Percentiles rank a stretch among this genome's conserved stretches.
phyloP scores from a whole-genome alignment of 2,329 filamentous ascomycete genomes.

The Stagonosporopsis chrysanthemi region DNA sequence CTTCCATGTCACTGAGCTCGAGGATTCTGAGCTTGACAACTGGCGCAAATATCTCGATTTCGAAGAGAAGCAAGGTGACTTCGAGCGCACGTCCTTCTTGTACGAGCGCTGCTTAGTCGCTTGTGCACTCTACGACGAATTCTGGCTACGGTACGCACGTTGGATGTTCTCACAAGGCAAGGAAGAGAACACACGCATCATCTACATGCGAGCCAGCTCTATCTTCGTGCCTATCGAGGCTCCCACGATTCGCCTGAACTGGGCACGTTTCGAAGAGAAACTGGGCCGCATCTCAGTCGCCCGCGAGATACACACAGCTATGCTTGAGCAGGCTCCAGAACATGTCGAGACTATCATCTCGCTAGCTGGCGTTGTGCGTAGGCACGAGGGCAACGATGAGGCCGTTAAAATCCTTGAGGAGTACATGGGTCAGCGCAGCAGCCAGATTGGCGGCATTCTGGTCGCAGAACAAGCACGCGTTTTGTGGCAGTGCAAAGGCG shows the following conservation, averaged over 20 bases:
- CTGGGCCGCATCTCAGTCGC: conserved; percentile 78
- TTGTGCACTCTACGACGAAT: conserved; percentile 94
- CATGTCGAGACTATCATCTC: conserved; percentile 89
- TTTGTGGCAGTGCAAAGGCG: conserved; percentile 86
- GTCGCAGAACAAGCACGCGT: conserved; percentile 88
- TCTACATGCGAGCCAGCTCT: conserved; percentile 86
- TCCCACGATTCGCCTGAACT: conserved; percentile 84
- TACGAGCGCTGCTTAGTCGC: conserved; percentile 95
- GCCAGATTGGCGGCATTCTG: conserved; percentile 83
- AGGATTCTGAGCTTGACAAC: conserved; percentile 82
- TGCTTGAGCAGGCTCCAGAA: conserved; percentile 77
- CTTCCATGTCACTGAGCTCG: conserved; percentile 93
- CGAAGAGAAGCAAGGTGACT: conserved; percentile 85
- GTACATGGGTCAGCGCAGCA: conserved; percentile 76
- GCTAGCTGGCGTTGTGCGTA: conserved; percentile 83
- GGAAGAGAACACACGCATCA: conserved; percentile 88
- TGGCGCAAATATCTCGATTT: conserved; percentile 98
- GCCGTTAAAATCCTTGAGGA: conserved; percentile 84
- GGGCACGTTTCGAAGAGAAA: conserved; percentile 94
- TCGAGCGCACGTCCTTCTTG: conserved; percentile 76
- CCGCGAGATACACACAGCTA: conserved; percentile 81
- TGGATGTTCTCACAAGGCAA: conserved; percentile 85
- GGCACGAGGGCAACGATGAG: conserved; percentile 82
- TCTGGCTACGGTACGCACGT: conserved; percentile 95
- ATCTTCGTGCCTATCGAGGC: conserved; percentile 87